Evolutionary conservation across 169 alveolate species (phyloP).

Genomic region (Eimeria zaria): DNA sequence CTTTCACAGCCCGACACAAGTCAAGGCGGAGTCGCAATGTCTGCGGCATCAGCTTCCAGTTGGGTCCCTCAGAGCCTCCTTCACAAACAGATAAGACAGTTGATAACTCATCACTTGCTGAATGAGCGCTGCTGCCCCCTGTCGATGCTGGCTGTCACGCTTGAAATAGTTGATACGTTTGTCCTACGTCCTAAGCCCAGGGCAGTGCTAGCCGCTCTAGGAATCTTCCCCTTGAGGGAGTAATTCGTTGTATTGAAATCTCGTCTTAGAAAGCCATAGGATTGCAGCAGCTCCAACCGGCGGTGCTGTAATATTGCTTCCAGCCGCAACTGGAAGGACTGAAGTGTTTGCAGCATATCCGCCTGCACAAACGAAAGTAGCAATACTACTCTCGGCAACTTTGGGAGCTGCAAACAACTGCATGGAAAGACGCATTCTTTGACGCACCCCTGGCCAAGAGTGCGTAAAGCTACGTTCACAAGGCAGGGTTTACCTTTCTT

Average conservation of each 20-base stretch:
- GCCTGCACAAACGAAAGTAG: background rate
- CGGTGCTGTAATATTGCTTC: slow-evolving; percentile 75
- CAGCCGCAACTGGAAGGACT: slow-evolving; percentile 40
- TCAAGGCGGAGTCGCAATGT: slow-evolving; percentile 87
- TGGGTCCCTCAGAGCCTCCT: slow-evolving; percentile 65
- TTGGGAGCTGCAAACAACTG: background rate
- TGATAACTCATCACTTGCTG: background rate
- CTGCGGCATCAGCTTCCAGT: slow-evolving; percentile 76
- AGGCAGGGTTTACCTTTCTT: slow-evolving; percentile 12
- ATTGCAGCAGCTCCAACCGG: slow-evolving; percentile 42
- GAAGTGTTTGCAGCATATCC: slow-evolving; percentile 16
- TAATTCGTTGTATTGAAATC: slow-evolving; percentile 58
- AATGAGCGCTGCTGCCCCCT: background rate
- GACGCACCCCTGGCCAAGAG: background rate
- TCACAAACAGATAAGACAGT: slow-evolving; percentile 6
- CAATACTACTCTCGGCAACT: background rate
- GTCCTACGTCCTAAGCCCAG: slow-evolving; percentile 58
- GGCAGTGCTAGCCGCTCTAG: slow-evolving; percentile 54
- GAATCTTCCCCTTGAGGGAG: slow-evolving; percentile 58
- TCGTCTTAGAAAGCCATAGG: slow-evolving; percentile 52
- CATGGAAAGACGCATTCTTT: too few species aligned
- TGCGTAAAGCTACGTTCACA: background rate
- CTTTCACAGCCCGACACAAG: slow-evolving; percentile 89
- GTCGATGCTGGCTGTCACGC: background rate
- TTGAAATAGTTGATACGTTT: background rate